These are phyloP conservation scores for Scenedesmus sp. DNA, from an alignment of 163 green algal species.

Conservation along the genomic window DNA sequence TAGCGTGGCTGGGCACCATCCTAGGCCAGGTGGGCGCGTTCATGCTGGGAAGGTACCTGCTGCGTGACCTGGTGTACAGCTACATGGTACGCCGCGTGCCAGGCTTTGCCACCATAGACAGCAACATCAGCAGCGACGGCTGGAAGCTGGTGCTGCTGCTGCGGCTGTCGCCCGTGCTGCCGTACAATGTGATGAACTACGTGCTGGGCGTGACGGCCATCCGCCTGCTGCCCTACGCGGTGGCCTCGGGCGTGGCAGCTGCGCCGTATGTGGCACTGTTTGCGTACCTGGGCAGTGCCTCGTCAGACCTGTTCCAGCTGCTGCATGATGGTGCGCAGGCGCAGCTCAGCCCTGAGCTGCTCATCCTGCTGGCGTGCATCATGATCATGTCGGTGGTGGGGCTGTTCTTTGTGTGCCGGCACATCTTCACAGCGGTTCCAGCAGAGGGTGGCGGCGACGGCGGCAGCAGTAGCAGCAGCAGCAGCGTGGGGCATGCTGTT, in stretches of 20 bases:
- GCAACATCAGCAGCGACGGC: constrained; percentile 6
- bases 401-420: constrained; percentile 25
- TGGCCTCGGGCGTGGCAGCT: constrained; percentile 23
- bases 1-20: constrained; percentile 33
- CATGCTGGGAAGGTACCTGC: constrained; percentile 47
- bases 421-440: background rate
- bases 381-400: constrained; percentile 42
- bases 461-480: background rate
- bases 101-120: constrained; percentile 39
- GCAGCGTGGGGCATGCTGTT: background rate
- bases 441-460: background rate
- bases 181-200: constrained; percentile 46
- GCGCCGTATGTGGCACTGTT: constrained; percentile 33
- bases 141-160: constrained; percentile 51
- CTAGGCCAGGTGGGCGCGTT: constrained; percentile 42
- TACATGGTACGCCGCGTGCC: constrained; percentile 26
- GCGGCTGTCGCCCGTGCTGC: constrained; percentile 36
- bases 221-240: constrained; percentile 18
- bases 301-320: constrained; percentile 25
- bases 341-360: constrained; percentile 13
- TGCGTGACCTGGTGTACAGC: constrained; percentile 41
- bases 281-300: constrained; percentile 21
- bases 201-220: constrained; percentile 34
- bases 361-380: constrained; percentile 38
- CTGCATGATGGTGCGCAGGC: background rate